Conservation (phyloP, 768 basidiomycete species). For the Daedaleopsis sinensis region DNA sequence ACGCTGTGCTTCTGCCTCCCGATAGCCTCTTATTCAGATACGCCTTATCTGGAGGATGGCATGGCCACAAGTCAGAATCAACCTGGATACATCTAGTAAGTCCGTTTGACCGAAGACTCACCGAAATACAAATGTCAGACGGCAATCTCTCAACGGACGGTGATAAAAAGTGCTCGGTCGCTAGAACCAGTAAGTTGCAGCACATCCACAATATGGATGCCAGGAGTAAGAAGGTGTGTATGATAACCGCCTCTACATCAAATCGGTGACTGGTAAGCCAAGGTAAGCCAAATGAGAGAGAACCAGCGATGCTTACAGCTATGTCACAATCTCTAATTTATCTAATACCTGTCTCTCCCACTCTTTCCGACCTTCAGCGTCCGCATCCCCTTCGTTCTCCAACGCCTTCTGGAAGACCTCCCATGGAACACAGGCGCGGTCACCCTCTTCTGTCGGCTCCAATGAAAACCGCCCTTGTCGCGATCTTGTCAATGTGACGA, state of each 20-base stretch:
- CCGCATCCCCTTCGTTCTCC: slow-evolving; percentile 53
- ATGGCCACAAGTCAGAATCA: not conserved
- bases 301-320: not conserved
- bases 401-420: slow-evolving; percentile 68
- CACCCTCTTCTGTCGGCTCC: slow-evolving; percentile 51
- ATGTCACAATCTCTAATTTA: slow-evolving; percentile 57
- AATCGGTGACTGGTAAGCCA: not conserved
- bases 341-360: slow-evolving; percentile 88
- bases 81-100: not conserved
- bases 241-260: not conserved
- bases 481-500: slow-evolving; percentile 88
- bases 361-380: slow-evolving; percentile 66
- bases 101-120: not conserved
- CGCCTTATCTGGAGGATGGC: not conserved
- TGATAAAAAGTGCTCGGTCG: not conserved
- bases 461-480: slow-evolving; percentile 83
- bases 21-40: not conserved
- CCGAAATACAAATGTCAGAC: not conserved
- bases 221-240: not conserved
- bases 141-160: not conserved
- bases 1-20: not conserved
- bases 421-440: slow-evolving; percentile 72
- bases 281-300: not conserved
- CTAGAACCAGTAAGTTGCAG: not conserved
- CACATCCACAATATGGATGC: not conserved